phyloP scores from a whole-genome alignment of 2,329 filamentous ascomycete genomes.

The Colletotrichum orchidophilum region DNA sequence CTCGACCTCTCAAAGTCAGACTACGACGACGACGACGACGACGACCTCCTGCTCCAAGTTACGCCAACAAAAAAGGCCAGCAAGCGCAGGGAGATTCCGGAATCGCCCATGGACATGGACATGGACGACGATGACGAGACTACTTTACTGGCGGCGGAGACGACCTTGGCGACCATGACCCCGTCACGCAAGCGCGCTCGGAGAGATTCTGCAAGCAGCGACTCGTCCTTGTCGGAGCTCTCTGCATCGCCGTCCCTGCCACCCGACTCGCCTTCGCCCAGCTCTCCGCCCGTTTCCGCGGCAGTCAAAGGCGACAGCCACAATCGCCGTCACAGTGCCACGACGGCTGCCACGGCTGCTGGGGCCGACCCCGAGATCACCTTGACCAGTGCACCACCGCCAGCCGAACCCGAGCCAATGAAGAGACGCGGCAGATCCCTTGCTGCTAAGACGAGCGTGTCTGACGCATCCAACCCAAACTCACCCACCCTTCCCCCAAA shows the following conservation, averaged over 20 bases:
- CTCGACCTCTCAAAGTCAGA: slow-evolving; percentile 46
- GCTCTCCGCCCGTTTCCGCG: slow-evolving; percentile 36
- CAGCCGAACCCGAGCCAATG: slow-evolving; percentile 47
- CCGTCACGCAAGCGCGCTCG: slow-evolving; percentile 47
- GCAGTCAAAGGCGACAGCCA: slow-evolving; percentile 28
- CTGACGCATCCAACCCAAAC: slow-evolving; percentile 49
- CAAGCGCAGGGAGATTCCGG: slow-evolving; percentile 19
- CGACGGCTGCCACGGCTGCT: slow-evolving; percentile 32
- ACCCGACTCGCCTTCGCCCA: slow-evolving; percentile 46
- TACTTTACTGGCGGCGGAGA: slow-evolving; percentile 18
- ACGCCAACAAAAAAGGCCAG: slow-evolving; percentile 30
- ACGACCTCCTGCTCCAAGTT: background rate
- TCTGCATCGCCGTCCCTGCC: slow-evolving; percentile 41
- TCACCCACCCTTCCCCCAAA: slow-evolving; percentile 41
- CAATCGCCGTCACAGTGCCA: slow-evolving; percentile 35
- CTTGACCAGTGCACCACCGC: slow-evolving; percentile 32
- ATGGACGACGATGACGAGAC: slow-evolving; percentile 6
- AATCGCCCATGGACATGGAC: slow-evolving; percentile 11
- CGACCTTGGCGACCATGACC: slow-evolving; percentile 35
- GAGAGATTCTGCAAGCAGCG: slow-evolving; percentile 50
- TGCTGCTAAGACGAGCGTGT: slow-evolving; percentile 48
- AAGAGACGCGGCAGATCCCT: slow-evolving; percentile 50
- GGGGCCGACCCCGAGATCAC: slow-evolving; percentile 33
- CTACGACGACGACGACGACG: slow-evolving; percentile 9
- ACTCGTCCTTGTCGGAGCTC: slow-evolving; percentile 55